Base-by-base conservation (phyloP, 129 eudicot genomes). In the Centella asiatica region DNA sequence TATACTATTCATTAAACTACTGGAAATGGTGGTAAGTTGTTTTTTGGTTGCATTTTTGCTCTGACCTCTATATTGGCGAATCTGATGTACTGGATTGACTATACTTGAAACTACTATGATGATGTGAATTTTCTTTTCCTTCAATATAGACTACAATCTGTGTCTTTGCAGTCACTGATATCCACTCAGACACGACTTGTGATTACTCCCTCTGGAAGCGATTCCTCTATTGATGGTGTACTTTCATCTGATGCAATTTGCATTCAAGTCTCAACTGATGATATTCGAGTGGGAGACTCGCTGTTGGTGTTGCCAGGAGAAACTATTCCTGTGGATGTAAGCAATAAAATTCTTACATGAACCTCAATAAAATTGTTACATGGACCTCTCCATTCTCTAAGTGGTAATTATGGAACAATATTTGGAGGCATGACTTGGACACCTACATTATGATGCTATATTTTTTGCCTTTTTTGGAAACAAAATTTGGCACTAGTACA, bases 271-370 rank as follows among this genome's bases (percentile, higher is more conserved):
- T 85, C 95, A 32, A 89, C 95, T 60, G 97, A 89, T 81, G 90
- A 89, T 68, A 70, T 85, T 48, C 83, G 93, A 51, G 78, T 77
- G 56, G 97, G 95, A 33, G 97, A 89, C 68, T 68, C 78, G 20
- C 70, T 89, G 40, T 71, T 89, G 85, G 97, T 89, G 64, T 81
- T 85, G 65, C 97, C 97, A 11, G 97, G 97, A 67, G 97, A 89
- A 85, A 85, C 95, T 60, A 83, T 89, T 61, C 95, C 97, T 44
- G 86, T 89, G 52, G 97, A 89, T 74, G 97, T 89, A 83, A 78
- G 97, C 66, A 24, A n/a, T 63, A 51, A 65, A 48, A 73, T 76
- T 64, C n/a, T n/a, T n/a, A n/a, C n/a, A n/a, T n/a, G n/a, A n/a
- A n/a, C n/a, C n/a, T n/a, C n/a, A n/a, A n/a, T n/a, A n/a, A n/a